A percentile compares a stretch with the other conserved stretches of the same genome.
These are phyloP conservation scores for Crucibulum cyathiforme DNA, from an alignment of 1,284 basidiomycete species.

Conservation along the genomic window DNA sequence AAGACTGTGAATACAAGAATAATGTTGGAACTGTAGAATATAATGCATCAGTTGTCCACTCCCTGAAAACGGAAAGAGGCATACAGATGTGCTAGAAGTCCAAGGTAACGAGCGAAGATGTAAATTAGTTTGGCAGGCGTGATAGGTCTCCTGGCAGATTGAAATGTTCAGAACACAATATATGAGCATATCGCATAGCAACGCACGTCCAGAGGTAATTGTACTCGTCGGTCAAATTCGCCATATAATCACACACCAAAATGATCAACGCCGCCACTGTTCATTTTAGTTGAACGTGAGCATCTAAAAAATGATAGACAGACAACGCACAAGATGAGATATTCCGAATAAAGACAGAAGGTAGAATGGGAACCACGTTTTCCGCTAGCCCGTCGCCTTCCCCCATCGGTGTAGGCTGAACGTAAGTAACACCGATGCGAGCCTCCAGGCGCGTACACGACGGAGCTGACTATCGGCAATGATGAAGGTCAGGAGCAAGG, in stretches of 20 bases:
- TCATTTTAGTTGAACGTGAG: background rate
- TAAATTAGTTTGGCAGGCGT: slow-evolving; percentile 18
- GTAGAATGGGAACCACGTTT: no score
- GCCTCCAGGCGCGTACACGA: no score
- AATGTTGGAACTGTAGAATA: slow-evolving; percentile 2
- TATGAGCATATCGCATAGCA: background rate
- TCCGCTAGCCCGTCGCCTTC: no score
- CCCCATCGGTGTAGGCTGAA: no score
- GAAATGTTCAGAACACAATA: background rate
- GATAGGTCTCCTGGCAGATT: slow-evolving; percentile 12
- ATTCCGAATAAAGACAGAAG: slow-evolving; percentile 10
- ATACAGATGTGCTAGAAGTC: slow-evolving; percentile 2
- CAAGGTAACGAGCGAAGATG: slow-evolving; percentile 5
- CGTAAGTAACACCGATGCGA: no score
- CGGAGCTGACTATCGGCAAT: no score
- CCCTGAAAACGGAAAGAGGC: background rate
- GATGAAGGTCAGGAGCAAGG: no score
- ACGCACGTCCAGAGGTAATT: slow-evolving; percentile 23
- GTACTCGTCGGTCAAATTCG: slow-evolving; percentile 15
- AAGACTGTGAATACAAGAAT: slow-evolving; percentile 11
- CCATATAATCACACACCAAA: slow-evolving; percentile 16
- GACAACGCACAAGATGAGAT: slow-evolving; percentile 13
- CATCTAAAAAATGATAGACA: background rate
- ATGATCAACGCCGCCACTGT: slow-evolving; percentile 17
- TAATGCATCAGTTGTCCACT: background rate